Percentiles rank a stretch among this genome's conserved stretches.
Evolutionary conservation across 495 filamentous ascomycete genomes (phyloP).

Genomic region (Xylaria grammica): DNA sequence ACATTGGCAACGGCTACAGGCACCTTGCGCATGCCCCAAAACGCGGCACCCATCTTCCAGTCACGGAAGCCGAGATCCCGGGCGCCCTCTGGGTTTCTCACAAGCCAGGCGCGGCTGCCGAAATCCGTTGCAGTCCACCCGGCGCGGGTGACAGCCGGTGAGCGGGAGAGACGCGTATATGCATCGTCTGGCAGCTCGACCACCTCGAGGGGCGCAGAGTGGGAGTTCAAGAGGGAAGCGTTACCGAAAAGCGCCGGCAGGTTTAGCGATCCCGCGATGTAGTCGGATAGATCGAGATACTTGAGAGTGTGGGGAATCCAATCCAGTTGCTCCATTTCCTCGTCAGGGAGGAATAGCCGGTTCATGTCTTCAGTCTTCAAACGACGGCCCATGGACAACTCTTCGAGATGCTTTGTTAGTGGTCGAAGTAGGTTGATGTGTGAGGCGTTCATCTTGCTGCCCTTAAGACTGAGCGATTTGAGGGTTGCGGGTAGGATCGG

Average conservation of each 20-base stretch:
- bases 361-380: slow-evolving; percentile 70
- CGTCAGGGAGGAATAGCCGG: slow-evolving; percentile 56
- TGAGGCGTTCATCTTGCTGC: slow-evolving; percentile 67
- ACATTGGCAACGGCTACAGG: slow-evolving; percentile 79
- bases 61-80: slow-evolving; percentile 58
- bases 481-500: slow-evolving; percentile 71
- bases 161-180: slow-evolving; percentile 64
- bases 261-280: slow-evolving; percentile 65
- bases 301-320: slow-evolving; percentile 71
- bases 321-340: slow-evolving; percentile 42
- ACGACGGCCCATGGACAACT: slow-evolving; percentile 74
- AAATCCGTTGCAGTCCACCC: slow-evolving; percentile 76
- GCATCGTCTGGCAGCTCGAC: slow-evolving; percentile 78
- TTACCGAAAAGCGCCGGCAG: slow-evolving; percentile 65
- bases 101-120: slow-evolving; percentile 69
- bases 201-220: slow-evolving; percentile 76
- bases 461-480: slow-evolving; percentile 77
- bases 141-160: slow-evolving; percentile 44
- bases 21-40: slow-evolving; percentile 88
- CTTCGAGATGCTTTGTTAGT: slow-evolving; percentile 80
- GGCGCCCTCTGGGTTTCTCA: slow-evolving; percentile 54
- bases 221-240: slow-evolving; percentile 64
- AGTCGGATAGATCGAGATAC: slow-evolving; percentile 72
- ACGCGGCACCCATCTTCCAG: slow-evolving; percentile 92
- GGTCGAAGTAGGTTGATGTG: slow-evolving; percentile 71